These are phyloP conservation scores for Rhododendron molle DNA, from an alignment of 148 eudicot genomes.

Conservation along the genomic window DNA sequence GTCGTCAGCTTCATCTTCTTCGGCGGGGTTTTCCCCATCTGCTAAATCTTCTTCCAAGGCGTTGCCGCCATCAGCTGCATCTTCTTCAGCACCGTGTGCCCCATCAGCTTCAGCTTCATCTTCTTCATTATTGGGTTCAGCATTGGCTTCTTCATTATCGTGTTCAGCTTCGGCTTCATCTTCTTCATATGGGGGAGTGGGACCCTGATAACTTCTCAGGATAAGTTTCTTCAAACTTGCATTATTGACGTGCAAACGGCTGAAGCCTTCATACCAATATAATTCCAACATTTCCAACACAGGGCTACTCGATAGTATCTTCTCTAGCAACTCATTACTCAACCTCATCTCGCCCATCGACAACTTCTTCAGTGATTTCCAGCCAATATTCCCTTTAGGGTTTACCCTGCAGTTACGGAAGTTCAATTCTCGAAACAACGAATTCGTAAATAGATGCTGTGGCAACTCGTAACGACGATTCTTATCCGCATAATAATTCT, in stretches of 20 bases:
- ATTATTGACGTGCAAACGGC: not conserved
- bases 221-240: not conserved
- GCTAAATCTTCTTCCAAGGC: not conserved
- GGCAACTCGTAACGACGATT: not conserved
- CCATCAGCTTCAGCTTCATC: not conserved
- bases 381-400: not conserved
- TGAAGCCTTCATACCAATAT: not conserved
- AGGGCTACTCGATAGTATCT: not conserved
- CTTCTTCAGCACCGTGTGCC: not conserved
- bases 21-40: not conserved
- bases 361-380: not conserved
- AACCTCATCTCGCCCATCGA: not conserved
- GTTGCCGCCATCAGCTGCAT: not conserved
- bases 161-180: too few species aligned
- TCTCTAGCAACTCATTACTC: not conserved
- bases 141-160: not conserved
- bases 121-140: not conserved
- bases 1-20: not conserved
- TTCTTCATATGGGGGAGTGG: too few species aligned
- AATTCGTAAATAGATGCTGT: not conserved
- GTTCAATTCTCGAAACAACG: not conserved
- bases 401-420: not conserved
- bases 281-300: conserved; percentile 2
- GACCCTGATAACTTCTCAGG: too few species aligned
- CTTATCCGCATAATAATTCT: not conserved